These are phyloP conservation scores for Fomes fomentarius DNA, from an alignment of 1,284 basidiomycete genomes.

Conservation along the genomic window DNA sequence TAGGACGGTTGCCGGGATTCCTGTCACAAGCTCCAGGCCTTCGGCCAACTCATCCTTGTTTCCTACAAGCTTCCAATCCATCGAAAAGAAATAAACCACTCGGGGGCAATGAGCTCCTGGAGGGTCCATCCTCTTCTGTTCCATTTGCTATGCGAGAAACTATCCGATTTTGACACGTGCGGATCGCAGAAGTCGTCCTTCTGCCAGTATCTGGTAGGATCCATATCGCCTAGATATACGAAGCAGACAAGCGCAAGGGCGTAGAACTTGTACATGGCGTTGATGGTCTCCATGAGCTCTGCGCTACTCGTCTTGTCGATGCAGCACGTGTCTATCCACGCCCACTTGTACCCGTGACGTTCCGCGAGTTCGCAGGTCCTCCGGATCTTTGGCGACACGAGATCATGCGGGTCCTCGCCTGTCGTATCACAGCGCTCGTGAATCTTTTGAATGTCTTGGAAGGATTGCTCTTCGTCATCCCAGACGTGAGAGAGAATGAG, in stretches of 20 bases:
- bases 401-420: not conserved
- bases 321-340: not conserved
- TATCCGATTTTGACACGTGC: not conserved
- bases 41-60: not conserved
- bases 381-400: not conserved
- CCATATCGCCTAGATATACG: not conserved
- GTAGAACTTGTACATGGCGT: too few species aligned
- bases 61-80: not conserved
- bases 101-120: slow-evolving; percentile 1
- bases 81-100: not conserved
- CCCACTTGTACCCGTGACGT: not conserved
- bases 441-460: not conserved
- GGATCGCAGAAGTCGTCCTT: too few species aligned
- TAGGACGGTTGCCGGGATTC: not conserved
- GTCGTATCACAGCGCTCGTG: not conserved
- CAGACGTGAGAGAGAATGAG: not conserved
- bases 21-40: not conserved
- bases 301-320: slow-evolving; percentile 1
- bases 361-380: not conserved
- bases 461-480: not conserved
- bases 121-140: not conserved
- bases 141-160: not conserved
- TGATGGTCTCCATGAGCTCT: not conserved
- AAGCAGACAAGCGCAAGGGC: not conserved
- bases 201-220: too few species aligned